Evolutionary conservation across 2,329 filamentous ascomycete genomes (phyloP), one percentile per base, ranked within the genome.

Genomic region (Monilinia laxa): DNA sequence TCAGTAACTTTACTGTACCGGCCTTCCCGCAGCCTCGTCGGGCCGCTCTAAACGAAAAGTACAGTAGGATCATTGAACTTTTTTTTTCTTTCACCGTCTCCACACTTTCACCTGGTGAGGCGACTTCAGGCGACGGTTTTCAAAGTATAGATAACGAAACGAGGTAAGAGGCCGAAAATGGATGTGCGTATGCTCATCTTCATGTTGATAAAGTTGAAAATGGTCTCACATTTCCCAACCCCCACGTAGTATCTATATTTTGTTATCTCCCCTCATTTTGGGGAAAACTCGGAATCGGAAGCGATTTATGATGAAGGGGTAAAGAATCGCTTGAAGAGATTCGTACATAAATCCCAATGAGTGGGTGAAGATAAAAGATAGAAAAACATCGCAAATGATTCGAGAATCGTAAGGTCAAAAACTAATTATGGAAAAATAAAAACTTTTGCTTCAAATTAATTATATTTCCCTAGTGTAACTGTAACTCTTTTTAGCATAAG

Each of bases 11-110:
- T 23, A 25, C 20, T 25, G 10, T 11, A 11, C 38, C 12, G 10
- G 38, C 38, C 38, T 40, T 60, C 42, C 57, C 57, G 42, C 57
- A 60, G 57, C 57, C 57, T 60, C 25, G 12, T 60, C 57, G 57
- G 57, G 42, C 57, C 57, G 57, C 42, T 14, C 6, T 47, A 35
- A 18, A 35, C 40, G 25, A 59, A 31, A 47, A n/a, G 31, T 14
- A 49, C 25, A 35, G 5, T 35, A 35, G 31, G 31, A 35, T 35
- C 31, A 35, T 35, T 1, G 31, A 35, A 35, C 20, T 23, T 56
- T 23, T 55, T 28, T 28, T 16, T 49, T 59, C n/a, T 28, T 52
- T 28, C 49, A 14, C 12, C 23, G 49, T 60, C 25, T 40, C 40
- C 57, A 25, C 31, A 12, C 57, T 14, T 60, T 45, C 42, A 38